Conservation (phyloP, 1,284 basidiomycete species). For the Trichosporon ovoides region DNA sequence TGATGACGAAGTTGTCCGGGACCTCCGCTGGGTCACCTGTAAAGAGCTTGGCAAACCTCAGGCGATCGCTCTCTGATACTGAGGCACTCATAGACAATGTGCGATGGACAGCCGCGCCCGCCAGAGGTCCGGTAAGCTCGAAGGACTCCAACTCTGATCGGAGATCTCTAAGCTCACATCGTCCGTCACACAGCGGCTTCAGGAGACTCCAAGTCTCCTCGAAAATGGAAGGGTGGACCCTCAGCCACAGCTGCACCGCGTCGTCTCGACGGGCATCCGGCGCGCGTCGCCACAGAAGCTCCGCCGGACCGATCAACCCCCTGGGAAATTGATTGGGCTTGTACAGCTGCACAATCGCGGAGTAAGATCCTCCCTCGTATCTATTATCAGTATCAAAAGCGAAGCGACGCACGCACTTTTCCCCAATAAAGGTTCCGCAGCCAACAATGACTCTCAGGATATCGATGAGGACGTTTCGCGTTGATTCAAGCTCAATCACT, state of each 20-base stretch:
- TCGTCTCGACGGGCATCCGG: conserved; percentile 13
- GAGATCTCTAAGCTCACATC: conserved; percentile 64
- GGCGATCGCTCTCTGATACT: conserved; percentile 58
- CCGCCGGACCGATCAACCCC: conserved; percentile 63
- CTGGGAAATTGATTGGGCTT: conserved; percentile 57
- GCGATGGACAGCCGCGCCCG: conserved; percentile 70
- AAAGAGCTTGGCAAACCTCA: conserved; percentile 63
- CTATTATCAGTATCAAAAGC: conserved; percentile 51
- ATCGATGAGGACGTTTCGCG: conserved; percentile 55
- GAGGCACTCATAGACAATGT: conserved; percentile 59
- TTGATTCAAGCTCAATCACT: conserved; percentile 66
- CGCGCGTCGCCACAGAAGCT: conserved; percentile 64
- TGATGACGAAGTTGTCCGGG: conserved; percentile 67
- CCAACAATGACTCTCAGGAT: conserved; percentile 50
- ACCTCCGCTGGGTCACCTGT: conserved; percentile 62
- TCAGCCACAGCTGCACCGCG: conserved; percentile 58
- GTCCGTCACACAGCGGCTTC: conserved; percentile 24
- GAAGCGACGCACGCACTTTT: conserved; percentile 32
- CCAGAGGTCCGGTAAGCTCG: conserved; percentile 77
- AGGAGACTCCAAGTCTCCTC: conserved; percentile 57
- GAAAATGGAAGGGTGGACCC: conserved; percentile 68
- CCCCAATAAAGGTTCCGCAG: conserved; percentile 34
- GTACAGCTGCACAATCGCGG: conserved; percentile 41
- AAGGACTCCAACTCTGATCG: conserved; percentile 68
- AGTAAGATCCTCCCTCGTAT: conserved; percentile 55